phyloP scores from a whole-genome alignment of 2,329 filamentous ascomycete genomes.

The Huntiella abstrusa region DNA sequence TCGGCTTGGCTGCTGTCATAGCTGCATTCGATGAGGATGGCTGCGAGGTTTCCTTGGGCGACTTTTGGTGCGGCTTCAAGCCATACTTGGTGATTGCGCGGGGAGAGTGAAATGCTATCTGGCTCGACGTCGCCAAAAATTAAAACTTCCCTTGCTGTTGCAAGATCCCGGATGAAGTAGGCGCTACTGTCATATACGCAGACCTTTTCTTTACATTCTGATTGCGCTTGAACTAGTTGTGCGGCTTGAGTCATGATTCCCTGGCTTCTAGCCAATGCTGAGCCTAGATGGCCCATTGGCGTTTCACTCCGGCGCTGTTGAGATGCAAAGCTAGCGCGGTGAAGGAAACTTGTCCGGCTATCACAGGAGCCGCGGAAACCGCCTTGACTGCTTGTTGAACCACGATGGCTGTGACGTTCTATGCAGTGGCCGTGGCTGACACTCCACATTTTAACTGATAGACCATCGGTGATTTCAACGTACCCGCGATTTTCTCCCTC shows the following conservation, averaged over 20 bases:
- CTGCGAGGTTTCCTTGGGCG: slow-evolving; percentile 48
- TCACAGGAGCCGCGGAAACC: slow-evolving; percentile 33
- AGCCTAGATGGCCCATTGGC: slow-evolving; percentile 7
- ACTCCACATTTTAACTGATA: slow-evolving; percentile 74
- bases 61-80: slow-evolving; percentile 75
- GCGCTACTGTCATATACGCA: slow-evolving; percentile 79
- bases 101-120: slow-evolving; percentile 63
- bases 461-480: slow-evolving; percentile 68
- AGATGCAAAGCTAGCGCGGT: slow-evolving; percentile 11
- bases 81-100: slow-evolving; percentile 73
- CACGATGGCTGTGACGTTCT: slow-evolving; percentile 49
- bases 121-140: slow-evolving; percentile 95
- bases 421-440: slow-evolving; percentile 85
- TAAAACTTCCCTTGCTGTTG: slow-evolving; percentile 56
- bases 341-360: slow-evolving; percentile 16
- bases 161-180: slow-evolving; percentile 71
- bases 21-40: slow-evolving; percentile 90
- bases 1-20: slow-evolving; percentile 68
- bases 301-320: slow-evolving; percentile 6
- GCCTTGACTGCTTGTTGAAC: slow-evolving; percentile 29
- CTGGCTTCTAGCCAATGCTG: slow-evolving; percentile 2
- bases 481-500: slow-evolving; percentile 68
- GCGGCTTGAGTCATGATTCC: slow-evolving; percentile 11
- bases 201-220: slow-evolving; percentile 25
- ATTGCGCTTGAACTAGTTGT: slow-evolving; percentile 11